Percentiles rank a stretch among this genome's conserved stretches.
phyloP scores from a whole-genome alignment of 2,329 filamentous ascomycete species.

The Aureobasidium sp. region DNA sequence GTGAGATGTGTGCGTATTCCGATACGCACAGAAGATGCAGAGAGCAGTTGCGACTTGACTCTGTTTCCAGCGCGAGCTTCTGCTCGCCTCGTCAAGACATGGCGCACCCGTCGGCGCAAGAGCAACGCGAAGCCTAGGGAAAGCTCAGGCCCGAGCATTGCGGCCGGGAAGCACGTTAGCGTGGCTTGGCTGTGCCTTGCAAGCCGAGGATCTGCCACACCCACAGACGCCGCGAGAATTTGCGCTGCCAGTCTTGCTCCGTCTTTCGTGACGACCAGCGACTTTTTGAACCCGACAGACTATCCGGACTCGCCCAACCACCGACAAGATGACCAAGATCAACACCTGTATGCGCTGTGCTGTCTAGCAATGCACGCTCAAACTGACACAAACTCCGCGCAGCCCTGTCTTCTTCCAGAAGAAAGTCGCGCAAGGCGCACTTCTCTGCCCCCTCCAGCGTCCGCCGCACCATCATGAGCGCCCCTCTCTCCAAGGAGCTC shows the following conservation, averaged over 20 bases:
- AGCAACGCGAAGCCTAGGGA: not conserved
- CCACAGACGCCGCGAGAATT: not conserved
- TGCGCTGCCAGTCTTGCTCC: not conserved
- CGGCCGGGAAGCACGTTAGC: not conserved
- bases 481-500: slow-evolving; percentile 91
- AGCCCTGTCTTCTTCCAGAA: slow-evolving; percentile 73
- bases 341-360: slow-evolving; percentile 47
- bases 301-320: slow-evolving; percentile 15
- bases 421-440: slow-evolving; percentile 99
- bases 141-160: not conserved
- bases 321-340: slow-evolving; percentile 63
- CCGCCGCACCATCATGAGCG: slow-evolving; percentile 95
- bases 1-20: not conserved
- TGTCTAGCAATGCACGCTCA: not conserved
- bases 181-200: not conserved
- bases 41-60: not conserved
- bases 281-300: slow-evolving; percentile 9
- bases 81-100: not conserved
- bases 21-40: not conserved
- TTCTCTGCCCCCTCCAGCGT: slow-evolving; percentile 91
- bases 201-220: slow-evolving; percentile 7
- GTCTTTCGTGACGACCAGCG: slow-evolving; percentile 13
- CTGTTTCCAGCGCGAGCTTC: not conserved
- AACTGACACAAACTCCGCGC: slow-evolving; percentile 15
- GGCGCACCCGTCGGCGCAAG: not conserved